Base-by-base conservation (phyloP, 2,329 filamentous ascomycete genomes). In the Nigrograna mackinnonii region DNA sequence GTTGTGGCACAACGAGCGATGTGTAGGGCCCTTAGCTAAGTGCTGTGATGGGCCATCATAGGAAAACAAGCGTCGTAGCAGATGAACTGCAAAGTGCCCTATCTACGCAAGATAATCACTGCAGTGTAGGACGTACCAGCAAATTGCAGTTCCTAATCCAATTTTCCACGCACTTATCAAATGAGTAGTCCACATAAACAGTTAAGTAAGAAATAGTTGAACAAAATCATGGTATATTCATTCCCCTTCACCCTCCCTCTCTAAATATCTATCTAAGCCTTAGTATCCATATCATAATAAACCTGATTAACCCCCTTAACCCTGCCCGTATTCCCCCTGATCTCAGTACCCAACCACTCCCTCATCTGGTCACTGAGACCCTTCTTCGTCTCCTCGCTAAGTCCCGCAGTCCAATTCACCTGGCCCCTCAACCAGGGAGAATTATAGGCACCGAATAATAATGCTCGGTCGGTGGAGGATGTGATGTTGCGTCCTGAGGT, bases 391-490 rank as follows among this genome's bases (percentile, higher is more conserved):
- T 64, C 58, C 32, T 55, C 52, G 35, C 57, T 51, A 32, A 67
- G 33, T 34, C 54, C 60, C 6, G 58, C 60, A 0, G 53, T 60
- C 62, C 64, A 67, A 45, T 63, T 67, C 20, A 66, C 57, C 47
- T 64, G 59, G 14, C 61, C 56, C 14, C 60, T 40, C 35, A 67
- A 39, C 36, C 58, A 60, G 0, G 60, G 49, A 7, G 47, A 50
- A 18, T 61, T 64, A 39, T 69, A 69, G 28, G 62, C 64, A 6
- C 53, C 64, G 35, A 68, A 65, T 6, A 66, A n/a, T 26, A 67
- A 33, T 17, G 63, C 64, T 2, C 64, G 49, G 20, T 68, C 62
- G 40, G 11, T 11, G 24, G 11, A 11, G 11, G 11, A 28, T 0
- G 64, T 66, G 14, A 62, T 50, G 34, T 68, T 68, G 22, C 42